These are phyloP conservation scores for Pythium scleroteichum DNA, from an alignment of 352 stramenopile genomes.

Conservation along the genomic window DNA sequence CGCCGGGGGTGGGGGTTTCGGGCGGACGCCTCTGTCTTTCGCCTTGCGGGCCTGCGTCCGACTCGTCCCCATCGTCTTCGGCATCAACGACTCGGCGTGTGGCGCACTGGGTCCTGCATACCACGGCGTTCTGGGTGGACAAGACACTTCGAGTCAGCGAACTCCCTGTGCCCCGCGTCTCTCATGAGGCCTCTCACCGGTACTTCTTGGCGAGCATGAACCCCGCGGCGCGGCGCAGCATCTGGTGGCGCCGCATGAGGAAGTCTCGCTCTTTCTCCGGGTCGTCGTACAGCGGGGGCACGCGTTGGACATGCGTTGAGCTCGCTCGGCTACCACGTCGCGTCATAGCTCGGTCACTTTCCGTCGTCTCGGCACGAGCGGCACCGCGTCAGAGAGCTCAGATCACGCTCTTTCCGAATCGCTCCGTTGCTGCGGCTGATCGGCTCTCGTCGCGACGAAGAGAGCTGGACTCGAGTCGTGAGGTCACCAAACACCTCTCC, in stretches of 20 bases:
- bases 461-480: neutral
- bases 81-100: conserved; percentile 12
- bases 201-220: conserved; percentile 80
- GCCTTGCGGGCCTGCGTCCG: conserved; percentile 1
- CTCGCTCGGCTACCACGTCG: conserved; percentile 48
- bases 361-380: neutral
- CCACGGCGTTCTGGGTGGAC: conserved; percentile 20
- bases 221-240: conserved; percentile 60
- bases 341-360: conserved; percentile 38
- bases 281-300: conserved; percentile 24
- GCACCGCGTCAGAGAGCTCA: conserved; percentile 5
- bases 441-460: neutral
- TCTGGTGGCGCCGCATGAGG: conserved; percentile 57
- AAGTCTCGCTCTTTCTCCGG: conserved; percentile 44
- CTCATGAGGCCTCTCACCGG: conserved; percentile 30
- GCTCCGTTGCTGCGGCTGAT: neutral
- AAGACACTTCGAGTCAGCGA: neutral
- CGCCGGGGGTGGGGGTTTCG: neutral
- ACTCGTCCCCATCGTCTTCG: conserved; percentile 10
- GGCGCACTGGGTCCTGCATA: conserved; percentile 11
- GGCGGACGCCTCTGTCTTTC: neutral
- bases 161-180: neutral
- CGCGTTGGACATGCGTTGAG: conserved; percentile 50
- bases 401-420: neutral
- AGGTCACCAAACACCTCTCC: conserved; percentile 7